Percentiles rank a stretch among this genome's conserved stretches.
Conservation (phyloP, 345 rosid species). For the Syzygium grande region DNA sequence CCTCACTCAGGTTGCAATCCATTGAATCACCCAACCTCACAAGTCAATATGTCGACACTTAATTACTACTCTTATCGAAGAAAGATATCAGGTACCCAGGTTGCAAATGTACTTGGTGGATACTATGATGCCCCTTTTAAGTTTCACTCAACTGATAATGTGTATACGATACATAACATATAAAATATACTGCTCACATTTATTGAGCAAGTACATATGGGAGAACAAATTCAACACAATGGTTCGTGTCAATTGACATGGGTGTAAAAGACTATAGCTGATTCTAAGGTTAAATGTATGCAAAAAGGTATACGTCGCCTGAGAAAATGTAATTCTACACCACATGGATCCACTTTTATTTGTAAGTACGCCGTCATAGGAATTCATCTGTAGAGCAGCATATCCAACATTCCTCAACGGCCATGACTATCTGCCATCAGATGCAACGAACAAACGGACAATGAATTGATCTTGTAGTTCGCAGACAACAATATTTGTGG, state of each 20-base stretch:
- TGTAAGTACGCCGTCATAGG: not conserved
- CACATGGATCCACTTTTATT: not conserved
- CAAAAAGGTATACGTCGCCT: not conserved
- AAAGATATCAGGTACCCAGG: not conserved
- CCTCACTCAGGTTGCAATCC: not conserved
- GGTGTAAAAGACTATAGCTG: not conserved
- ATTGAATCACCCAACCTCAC: not conserved
- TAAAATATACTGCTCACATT: not conserved
- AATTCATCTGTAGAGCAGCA: not conserved
- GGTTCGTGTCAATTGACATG: not conserved
- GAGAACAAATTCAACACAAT: not conserved
- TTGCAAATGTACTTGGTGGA: not conserved
- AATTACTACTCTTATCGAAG: not conserved
- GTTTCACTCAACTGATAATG: not conserved
- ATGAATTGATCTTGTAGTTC: not conserved
- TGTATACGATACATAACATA: not conserved
- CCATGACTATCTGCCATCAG: not conserved
- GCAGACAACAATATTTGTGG: not conserved
- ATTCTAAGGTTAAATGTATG: not conserved
- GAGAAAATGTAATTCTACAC: not conserved
- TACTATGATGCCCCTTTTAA: not conserved
- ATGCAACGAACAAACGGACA: not conserved
- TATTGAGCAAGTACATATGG: not conserved
- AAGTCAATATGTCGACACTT: not conserved
- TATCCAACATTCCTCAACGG: not conserved